Percentiles rank a stretch among this genome's conserved stretches.
phyloP scores from a whole-genome alignment of 192 early-diverging fungal genomes.

The Linnemannia zychae region DNA sequence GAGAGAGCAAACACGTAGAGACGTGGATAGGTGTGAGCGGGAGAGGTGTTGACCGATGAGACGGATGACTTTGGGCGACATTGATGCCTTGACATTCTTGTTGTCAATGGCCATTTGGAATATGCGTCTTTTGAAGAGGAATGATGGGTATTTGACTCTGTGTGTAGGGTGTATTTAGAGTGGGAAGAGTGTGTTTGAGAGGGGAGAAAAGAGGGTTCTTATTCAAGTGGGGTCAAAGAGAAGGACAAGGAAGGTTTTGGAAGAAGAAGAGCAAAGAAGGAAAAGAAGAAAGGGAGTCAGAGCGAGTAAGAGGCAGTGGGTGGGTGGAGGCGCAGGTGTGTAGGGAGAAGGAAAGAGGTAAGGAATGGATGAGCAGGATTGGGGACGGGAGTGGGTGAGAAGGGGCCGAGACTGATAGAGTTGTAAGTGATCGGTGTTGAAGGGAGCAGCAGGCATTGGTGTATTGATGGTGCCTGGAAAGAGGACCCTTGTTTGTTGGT shows the following conservation, averaged over 20 bases:
- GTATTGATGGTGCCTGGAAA: background rate
- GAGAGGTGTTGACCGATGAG: slow-evolving; percentile 1
- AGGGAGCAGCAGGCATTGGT: too few relatives aligned
- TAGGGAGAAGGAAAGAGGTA: background rate
- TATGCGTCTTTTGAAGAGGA: background rate
- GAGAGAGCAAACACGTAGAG: slow-evolving; percentile 18
- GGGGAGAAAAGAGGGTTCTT: background rate
- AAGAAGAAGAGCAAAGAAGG: background rate
- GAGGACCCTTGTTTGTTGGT: too few relatives aligned
- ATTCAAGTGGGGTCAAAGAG: background rate
- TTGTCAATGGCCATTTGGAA: background rate
- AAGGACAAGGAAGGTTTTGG: background rate
- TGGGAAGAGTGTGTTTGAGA: background rate
- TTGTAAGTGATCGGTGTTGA: background rate
- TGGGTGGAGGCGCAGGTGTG: background rate
- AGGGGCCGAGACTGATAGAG: background rate
- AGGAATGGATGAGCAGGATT: background rate
- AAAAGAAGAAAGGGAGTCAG: background rate
- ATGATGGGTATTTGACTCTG: background rate
- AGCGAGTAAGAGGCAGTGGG: too few relatives aligned
- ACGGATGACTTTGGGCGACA: background rate
- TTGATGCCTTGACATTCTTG: background rate
- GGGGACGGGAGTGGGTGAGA: too few relatives aligned
- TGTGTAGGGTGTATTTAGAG: background rate
- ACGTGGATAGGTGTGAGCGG: background rate